These are phyloP conservation scores for Tetrapisispora phaffii DNA, from an alignment of 805 yeast species.

Conservation along the genomic window DNA sequence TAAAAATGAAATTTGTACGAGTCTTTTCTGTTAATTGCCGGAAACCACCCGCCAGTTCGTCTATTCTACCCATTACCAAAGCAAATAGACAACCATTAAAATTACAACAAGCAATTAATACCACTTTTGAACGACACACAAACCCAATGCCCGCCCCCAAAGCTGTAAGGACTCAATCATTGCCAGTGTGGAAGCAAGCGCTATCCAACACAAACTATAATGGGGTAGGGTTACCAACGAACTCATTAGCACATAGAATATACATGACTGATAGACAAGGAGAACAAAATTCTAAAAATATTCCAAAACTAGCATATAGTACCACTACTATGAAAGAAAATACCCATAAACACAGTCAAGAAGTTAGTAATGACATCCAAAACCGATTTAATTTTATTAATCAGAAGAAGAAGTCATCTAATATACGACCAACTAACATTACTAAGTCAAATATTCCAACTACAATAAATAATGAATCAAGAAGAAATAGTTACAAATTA, in stretches of 20 bases:
- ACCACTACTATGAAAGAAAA: slow-evolving; percentile 4
- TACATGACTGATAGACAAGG: slow-evolving; percentile 26
- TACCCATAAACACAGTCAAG: slow-evolving; percentile 14
- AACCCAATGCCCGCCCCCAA: slow-evolving; percentile 38
- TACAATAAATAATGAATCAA: not conserved
- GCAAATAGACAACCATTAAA: not conserved
- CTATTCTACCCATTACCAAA: not conserved
- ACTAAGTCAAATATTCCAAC: not conserved
- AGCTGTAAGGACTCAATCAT: slow-evolving; percentile 37
- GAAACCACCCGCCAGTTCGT: too few relatives aligned
- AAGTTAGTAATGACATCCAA: slow-evolving; percentile 23
- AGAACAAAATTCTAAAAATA: slow-evolving; percentile 6
- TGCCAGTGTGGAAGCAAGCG: slow-evolving; percentile 31
- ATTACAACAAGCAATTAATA: not conserved
- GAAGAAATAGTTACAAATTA: too few relatives aligned
- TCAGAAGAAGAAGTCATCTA: slow-evolving; percentile 13
- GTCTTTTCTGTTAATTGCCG: slow-evolving; percentile 7
- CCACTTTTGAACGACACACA: slow-evolving; percentile 23
- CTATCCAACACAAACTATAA: slow-evolving; percentile 5
- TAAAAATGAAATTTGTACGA: slow-evolving; percentile 25
- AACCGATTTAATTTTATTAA: slow-evolving; percentile 28
- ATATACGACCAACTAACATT: not conserved
- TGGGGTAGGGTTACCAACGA: slow-evolving; percentile 12
- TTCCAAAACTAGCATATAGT: not conserved
- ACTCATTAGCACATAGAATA: slow-evolving; percentile 29